These are phyloP conservation scores for Crithidia brevicula DNA, from an alignment of 208 protist genomes.

Conservation along the genomic window DNA sequence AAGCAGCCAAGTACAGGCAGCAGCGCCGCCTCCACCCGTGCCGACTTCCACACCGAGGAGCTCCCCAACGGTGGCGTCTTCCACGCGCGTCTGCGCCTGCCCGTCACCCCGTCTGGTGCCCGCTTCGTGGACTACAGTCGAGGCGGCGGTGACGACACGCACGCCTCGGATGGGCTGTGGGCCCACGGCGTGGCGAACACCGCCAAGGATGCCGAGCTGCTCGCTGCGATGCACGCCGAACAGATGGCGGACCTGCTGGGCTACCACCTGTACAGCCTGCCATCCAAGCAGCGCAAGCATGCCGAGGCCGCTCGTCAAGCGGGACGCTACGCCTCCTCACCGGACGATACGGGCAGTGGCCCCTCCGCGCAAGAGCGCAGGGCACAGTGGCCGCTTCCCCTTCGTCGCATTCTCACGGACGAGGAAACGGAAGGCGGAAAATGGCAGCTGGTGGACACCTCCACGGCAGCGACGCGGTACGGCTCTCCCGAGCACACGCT, in stretches of 20 bases:
- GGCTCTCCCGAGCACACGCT: constrained; percentile 58
- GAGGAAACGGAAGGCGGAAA: constrained; percentile 82
- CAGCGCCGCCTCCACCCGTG: background rate
- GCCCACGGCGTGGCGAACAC: constrained; percentile 81
- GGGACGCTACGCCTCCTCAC: constrained; percentile 75
- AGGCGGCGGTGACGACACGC: background rate
- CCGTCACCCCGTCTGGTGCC: constrained; percentile 5
- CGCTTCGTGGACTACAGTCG: constrained; percentile 8
- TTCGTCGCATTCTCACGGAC: constrained; percentile 52
- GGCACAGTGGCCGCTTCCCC: constrained; percentile 58
- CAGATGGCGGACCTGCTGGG: constrained; percentile 86
- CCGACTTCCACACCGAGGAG: constrained; percentile 21
- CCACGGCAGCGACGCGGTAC: constrained; percentile 26
- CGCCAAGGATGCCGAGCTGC: constrained; percentile 74
- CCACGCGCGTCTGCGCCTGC: constrained; percentile 29
- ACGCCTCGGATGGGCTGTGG: constrained; percentile 45
- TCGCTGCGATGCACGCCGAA: constrained; percentile 88
- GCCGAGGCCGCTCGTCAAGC: constrained; percentile 67
- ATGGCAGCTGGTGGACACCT: constrained; percentile 78
- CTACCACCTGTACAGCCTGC: constrained; percentile 87
- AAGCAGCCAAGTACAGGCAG: background rate
- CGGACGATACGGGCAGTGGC: constrained; percentile 49
- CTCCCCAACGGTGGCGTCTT: constrained; percentile 17
- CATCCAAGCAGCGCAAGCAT: constrained; percentile 88
- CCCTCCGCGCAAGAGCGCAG: constrained; percentile 10